A percentile compares a stretch with the other conserved stretches of the same genome.
phyloP scores from a whole-genome alignment of 2,329 filamentous ascomycete genomes.

The Pyricularia grisea region DNA sequence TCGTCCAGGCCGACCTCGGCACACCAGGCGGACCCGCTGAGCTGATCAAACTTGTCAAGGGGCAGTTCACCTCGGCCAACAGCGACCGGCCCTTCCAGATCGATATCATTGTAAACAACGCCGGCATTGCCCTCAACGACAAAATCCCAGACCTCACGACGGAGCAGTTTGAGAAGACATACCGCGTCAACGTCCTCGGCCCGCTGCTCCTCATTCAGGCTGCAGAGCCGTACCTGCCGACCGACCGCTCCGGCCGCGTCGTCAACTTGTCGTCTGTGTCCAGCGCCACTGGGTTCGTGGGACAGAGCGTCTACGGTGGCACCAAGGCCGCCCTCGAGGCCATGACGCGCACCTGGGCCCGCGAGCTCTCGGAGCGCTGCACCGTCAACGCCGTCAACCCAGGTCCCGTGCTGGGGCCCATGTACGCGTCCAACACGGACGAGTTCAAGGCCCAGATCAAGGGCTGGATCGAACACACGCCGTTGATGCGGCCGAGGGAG shows the following conservation, averaged over 20 bases:
- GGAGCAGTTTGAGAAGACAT: conserved; percentile 61
- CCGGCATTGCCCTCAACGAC: conserved; percentile 61
- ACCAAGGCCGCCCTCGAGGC: conserved; percentile 50
- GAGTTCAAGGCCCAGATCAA: conserved; percentile 32
- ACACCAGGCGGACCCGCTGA: conserved; percentile 48
- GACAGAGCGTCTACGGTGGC: conserved; percentile 47
- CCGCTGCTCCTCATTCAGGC: conserved; percentile 72
- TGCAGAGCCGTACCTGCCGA: conserved; percentile 57
- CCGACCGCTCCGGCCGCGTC: conserved; percentile 51
- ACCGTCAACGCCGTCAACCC: conserved; percentile 51
- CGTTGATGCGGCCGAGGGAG: conserved; percentile 50
- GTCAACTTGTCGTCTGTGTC: conserved; percentile 47
- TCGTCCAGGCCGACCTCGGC: conserved; percentile 64
- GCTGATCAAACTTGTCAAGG: conserved; percentile 42
- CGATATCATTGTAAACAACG: conserved; percentile 84
- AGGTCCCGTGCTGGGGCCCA: conserved; percentile 42
- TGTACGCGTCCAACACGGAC: conserved; percentile 35
- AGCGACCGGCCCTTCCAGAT: conserved; percentile 47
- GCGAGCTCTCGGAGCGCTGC: conserved; percentile 41
- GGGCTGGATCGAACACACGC: conserved; percentile 41
- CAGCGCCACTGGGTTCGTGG: conserved; percentile 41
- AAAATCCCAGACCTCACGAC: conserved; percentile 50
- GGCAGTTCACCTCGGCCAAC: conserved; percentile 40
- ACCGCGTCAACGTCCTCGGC: conserved; percentile 73
- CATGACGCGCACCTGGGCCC: conserved; percentile 50